Evolutionary conservation across 345 rosid species (phyloP), one percentile per base, ranked within the genome.

Genomic region (Eucalyptus tenuipes): DNA sequence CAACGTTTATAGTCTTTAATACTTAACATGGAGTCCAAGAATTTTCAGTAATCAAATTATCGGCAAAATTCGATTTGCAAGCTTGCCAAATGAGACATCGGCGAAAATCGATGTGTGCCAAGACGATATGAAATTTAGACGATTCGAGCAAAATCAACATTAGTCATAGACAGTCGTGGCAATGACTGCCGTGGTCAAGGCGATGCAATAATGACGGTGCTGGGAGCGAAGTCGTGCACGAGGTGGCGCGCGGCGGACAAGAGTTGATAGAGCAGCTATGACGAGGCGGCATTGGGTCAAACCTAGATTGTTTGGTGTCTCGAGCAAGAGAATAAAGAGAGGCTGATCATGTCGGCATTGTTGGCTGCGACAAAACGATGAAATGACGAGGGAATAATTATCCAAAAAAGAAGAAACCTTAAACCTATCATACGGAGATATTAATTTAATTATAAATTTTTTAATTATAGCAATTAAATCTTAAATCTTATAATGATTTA

Each of bases 371-470:
- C n/a, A 24, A 4, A 4, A 25, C 6, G 3, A 25, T 25, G 64
- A 57, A 52, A 20, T 52, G 57, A 52, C 25, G 25, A 52, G 57
- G 57, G 57, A 52, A 52, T 52, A 52, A 52, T 52, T 52, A 52
- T 20, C 2, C 8, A 20, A 52, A 49, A 2, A 1, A 52, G 4
- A 8, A 18, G 1, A 18, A 52, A 52, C 8, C 0, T 52, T 52
- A 7, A 52, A 52, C 0, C 8, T 52, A 52, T 2, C 4, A 52
- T 20, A 52, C 3, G 10, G 12, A 52, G 0, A 52, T 52, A 52
- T 52, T 0, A 52, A 1, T 18, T 18, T 18, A 18, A 18, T 1
- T 1, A 2, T 20, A 52, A 52, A 52, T 52, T 7, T 20, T 52
- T 52, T 3, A 52, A 52, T 52, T 8, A 8, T 20, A 20, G 4